Evolutionary conservation across 2,329 filamentous ascomycete genomes (phyloP), one percentile per base, ranked within the genome.

Genomic region (Aspergillus ibericus): DNA sequence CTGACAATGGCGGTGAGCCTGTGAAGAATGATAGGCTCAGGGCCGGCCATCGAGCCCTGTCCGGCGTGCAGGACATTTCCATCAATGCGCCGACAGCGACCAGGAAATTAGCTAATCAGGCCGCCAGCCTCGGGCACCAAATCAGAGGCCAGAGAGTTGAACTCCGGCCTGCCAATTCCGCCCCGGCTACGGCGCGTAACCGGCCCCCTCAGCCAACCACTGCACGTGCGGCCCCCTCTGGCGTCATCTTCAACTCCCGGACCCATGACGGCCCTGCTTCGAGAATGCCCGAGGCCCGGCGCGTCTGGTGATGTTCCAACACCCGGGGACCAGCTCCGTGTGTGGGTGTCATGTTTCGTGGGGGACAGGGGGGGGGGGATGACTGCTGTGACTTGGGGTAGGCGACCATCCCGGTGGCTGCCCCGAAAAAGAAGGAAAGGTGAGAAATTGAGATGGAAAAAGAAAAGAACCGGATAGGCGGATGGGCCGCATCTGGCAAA

Each of bases 41-140:
- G 13, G 15, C 13, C 27, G n/a, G 25, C 46, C 8, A 35, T 18
- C 47, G 46, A 42, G 49, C 58, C 58, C 52, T 60, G 60, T 60
- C 34, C 42, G 38, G 50, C 27, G 42, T 56, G 60, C 58, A 62
- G 55, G 52, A 40, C 34, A 56, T 36, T 64, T 59, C 50, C 35
- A 56, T 36, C 56, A 49, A 63, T 58, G 59, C 64, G 64, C 64
- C 63, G 59, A 59, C 59, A 55, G 64, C 64, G 64, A 65, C 55
- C 22, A 53, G 20, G 59, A 56, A 61, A 66, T 66, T 64, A 66
- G 40, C 56, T 65, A 66, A 66, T 59, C 57, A 47, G 56, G 54
- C 48, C 46, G 53, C 55, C 53, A 55, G 42, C 34, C 48, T 58
- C 52, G 59, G 59, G 59, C 52, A 60, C 59, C 59, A 60, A 58